Evolutionary conservation across 139 green algal species (phyloP).

Genomic region (Medakamo hakoo): DNA sequence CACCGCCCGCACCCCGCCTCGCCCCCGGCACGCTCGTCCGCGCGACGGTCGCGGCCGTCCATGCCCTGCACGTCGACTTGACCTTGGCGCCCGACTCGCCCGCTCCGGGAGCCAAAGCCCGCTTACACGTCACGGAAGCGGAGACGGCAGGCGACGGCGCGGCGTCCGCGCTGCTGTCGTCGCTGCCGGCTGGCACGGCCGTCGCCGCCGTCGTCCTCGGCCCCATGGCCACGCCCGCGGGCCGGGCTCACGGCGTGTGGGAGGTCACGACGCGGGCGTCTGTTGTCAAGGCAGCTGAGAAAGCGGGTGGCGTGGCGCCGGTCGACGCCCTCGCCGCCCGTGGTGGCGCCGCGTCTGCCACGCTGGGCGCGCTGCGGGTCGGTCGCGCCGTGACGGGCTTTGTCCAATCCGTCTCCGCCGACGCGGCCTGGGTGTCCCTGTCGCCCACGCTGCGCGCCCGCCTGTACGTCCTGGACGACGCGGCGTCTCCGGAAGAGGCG

Average conservation of each 20-base stretch:
- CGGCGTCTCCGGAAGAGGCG: neutral
- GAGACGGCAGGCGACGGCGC: slow-evolving; percentile 4
- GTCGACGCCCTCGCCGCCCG: neutral
- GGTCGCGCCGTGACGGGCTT: no score
- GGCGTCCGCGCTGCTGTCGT: neutral
- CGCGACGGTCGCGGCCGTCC: slow-evolving; percentile 24
- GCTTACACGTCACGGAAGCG: slow-evolving; percentile 47
- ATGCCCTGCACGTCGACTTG: slow-evolving; percentile 24
- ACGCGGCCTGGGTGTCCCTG: slow-evolving; percentile 30
- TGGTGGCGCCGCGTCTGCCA: no score
- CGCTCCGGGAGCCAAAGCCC: slow-evolving; percentile 14
- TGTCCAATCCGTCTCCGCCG: no score
- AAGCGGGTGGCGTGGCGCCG: slow-evolving; percentile 2
- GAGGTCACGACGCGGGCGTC: slow-evolving; percentile 21
- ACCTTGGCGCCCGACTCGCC: slow-evolving; percentile 13
- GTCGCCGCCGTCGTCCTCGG: slow-evolving; percentile 37
- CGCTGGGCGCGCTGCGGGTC: neutral
- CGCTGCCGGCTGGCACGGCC: neutral
- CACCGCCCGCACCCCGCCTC: no score
- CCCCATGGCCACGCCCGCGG: slow-evolving; percentile 8
- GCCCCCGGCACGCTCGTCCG: slow-evolving; percentile 8
- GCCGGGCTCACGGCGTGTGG: slow-evolving; percentile 13
- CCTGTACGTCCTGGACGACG: slow-evolving; percentile 27
- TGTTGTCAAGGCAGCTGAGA: slow-evolving; percentile 18
- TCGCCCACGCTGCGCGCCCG: slow-evolving; percentile 22